A percentile compares a stretch with the other conserved stretches of the same genome.
Evolutionary conservation across 805 yeast genomes (phyloP).

Genomic region (Pichia exigua): DNA sequence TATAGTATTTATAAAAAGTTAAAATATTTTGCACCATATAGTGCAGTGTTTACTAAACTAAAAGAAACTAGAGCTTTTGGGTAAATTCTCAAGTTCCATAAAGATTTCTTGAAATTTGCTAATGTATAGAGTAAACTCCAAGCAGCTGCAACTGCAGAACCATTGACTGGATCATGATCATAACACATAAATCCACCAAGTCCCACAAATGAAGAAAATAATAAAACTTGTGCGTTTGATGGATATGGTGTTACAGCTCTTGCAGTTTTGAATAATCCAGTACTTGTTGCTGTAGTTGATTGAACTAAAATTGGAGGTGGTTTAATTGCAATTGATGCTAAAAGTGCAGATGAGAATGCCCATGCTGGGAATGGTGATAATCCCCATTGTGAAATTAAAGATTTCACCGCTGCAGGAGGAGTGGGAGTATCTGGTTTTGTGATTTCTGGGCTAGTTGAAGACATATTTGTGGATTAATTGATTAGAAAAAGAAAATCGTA

Average conservation of each 20-base stretch:
- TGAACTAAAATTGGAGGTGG: slow-evolving; percentile 18
- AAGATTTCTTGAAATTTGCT: slow-evolving; percentile 57
- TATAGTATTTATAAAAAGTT: neutral
- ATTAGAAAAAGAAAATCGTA: no score
- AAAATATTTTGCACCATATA: slow-evolving; percentile 53
- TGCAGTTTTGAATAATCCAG: neutral
- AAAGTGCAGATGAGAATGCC: slow-evolving; percentile 31
- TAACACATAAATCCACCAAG: slow-evolving; percentile 66
- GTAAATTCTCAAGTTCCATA: slow-evolving; percentile 48
- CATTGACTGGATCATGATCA: slow-evolving; percentile 72
- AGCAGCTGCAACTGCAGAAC: slow-evolving; percentile 72
- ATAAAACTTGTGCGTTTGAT: slow-evolving; percentile 21
- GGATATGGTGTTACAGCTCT: slow-evolving; percentile 21
- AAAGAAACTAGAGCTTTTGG: slow-evolving; percentile 52
- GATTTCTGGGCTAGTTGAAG: neutral
- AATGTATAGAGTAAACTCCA: slow-evolving; percentile 73
- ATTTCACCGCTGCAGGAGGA: neutral
- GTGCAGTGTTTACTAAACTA: slow-evolving; percentile 53
- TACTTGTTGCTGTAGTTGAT: slow-evolving; percentile 10
- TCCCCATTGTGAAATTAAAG: slow-evolving; percentile 5
- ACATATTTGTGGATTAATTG: neutral
- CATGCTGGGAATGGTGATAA: slow-evolving; percentile 43
- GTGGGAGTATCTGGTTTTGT: neutral
- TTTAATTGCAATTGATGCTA: slow-evolving; percentile 19
- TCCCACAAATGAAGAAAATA: slow-evolving; percentile 56